Conservation (phyloP, 768 basidiomycete genomes). For the Pilatotrama ljubarskyi region DNA sequence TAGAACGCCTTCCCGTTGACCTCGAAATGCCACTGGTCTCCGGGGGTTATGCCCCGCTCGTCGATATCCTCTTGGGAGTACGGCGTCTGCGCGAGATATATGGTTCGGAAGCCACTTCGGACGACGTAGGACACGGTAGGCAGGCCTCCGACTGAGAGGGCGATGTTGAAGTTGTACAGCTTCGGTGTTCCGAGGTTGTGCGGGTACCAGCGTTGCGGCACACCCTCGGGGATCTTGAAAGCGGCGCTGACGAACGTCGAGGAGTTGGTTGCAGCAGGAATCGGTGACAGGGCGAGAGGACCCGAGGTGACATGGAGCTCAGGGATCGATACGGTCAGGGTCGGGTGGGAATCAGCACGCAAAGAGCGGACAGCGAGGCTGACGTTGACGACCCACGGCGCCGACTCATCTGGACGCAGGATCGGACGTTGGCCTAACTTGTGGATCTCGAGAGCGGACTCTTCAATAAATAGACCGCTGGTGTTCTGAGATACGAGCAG, state of each 20-base stretch:
- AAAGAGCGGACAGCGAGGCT: constrained; percentile 50
- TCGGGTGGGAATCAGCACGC: constrained; percentile 33
- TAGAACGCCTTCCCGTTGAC: constrained; percentile 59
- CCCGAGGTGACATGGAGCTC: constrained; percentile 46
- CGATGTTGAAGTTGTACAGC: constrained; percentile 50
- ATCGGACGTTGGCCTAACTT: constrained; percentile 50
- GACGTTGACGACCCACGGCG: constrained; percentile 57
- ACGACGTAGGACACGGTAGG: constrained; percentile 36
- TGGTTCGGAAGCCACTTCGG: constrained; percentile 57
- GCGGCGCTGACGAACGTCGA: constrained; percentile 44
- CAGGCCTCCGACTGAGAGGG: constrained; percentile 33
- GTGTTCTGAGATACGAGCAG: constrained; percentile 18
- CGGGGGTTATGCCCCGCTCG: constrained; percentile 52
- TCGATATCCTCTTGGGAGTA: constrained; percentile 47
- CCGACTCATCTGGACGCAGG: constrained; percentile 42
- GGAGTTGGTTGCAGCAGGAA: constrained; percentile 27
- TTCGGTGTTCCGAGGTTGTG: constrained; percentile 55
- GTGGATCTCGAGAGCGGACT: constrained; percentile 54
- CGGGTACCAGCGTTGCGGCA: constrained; percentile 55
- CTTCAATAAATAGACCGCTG: constrained; percentile 45
- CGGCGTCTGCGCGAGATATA: constrained; percentile 50
- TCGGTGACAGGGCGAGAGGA: constrained; percentile 29
- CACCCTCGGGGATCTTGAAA: constrained; percentile 46
- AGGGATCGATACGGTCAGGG: constrained; percentile 44
- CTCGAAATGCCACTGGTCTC: constrained; percentile 61